These are phyloP conservation scores for Amaranthus cruentus DNA, from an alignment of 148 eudicot genomes.

Conservation along the genomic window DNA sequence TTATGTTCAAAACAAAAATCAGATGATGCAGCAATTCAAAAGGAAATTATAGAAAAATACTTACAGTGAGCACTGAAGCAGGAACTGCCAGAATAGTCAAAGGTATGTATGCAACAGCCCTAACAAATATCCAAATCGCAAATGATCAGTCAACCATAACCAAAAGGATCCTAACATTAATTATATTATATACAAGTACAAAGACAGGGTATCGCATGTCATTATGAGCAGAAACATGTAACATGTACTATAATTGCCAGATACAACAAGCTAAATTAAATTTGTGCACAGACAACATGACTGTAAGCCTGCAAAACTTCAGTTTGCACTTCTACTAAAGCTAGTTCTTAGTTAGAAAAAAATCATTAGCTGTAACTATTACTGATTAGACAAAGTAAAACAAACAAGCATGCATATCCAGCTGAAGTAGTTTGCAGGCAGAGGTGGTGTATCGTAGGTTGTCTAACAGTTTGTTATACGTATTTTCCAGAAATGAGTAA, in stretches of 20 bases:
- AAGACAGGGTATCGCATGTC: neutral
- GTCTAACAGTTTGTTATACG: no score
- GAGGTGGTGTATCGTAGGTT: no score
- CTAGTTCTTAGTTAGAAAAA: neutral
- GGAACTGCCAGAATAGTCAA: conserved; percentile 93
- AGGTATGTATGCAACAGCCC: conserved; percentile 95
- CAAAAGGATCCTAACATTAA: neutral
- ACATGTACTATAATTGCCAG: neutral
- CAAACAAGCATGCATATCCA: no score
- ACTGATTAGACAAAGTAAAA: no score
- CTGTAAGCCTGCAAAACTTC: neutral
- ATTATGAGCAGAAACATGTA: neutral
- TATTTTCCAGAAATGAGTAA: no score
- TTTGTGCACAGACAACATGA: neutral
- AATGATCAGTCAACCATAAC: conserved; percentile 12
- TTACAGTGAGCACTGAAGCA: conserved; percentile 90
- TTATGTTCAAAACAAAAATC: neutral
- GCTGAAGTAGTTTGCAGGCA: no score
- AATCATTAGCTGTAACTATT: neutral
- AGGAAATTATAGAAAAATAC: conserved; percentile 5
- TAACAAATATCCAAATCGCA: conserved; percentile 27
- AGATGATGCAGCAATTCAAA: neutral
- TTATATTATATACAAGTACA: neutral
- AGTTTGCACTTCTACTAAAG: neutral
- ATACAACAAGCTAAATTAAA: neutral